Conservation (phyloP, 495 filamentous ascomycete species). For the Articulospora tetracladia region DNA sequence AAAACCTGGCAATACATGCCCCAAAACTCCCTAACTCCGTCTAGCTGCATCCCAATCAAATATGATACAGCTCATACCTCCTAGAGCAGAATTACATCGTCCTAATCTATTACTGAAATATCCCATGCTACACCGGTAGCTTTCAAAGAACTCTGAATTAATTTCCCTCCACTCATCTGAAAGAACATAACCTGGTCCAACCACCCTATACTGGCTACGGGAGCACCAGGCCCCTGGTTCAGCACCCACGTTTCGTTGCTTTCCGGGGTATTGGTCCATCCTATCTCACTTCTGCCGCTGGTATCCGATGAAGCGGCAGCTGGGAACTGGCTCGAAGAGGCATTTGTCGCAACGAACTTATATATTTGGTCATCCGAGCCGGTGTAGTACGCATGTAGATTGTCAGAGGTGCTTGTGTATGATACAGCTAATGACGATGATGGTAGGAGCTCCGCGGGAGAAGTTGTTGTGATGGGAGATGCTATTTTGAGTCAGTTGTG, state of each 20-base stretch:
- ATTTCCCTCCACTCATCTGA: neutral
- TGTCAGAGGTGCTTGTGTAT: neutral
- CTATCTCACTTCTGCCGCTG: neutral
- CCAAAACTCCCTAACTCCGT: no score
- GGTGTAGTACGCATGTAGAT: neutral
- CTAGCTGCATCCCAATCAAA: no score
- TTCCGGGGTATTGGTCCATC: slow-evolving; percentile 4
- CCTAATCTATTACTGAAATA: neutral
- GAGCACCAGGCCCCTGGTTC: neutral
- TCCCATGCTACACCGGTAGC: neutral
- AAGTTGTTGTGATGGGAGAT: neutral
- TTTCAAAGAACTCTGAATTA: neutral
- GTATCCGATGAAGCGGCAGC: neutral
- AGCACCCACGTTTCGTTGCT: neutral
- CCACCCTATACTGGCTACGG: slow-evolving; percentile 1
- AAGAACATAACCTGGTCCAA: slow-evolving; percentile 3
- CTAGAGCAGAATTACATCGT: neutral
- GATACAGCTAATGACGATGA: neutral
- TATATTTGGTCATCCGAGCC: neutral
- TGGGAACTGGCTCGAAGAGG: neutral
- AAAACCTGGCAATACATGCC: no score
- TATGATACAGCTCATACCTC: no score
- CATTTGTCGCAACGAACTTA: neutral
- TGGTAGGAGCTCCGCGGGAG: neutral
- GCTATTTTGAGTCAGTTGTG: neutral